Percentiles rank a stretch among this genome's conserved stretches.
phyloP scores from a whole-genome alignment of 1,284 basidiomycete genomes.

The Flammula alnicola region DNA sequence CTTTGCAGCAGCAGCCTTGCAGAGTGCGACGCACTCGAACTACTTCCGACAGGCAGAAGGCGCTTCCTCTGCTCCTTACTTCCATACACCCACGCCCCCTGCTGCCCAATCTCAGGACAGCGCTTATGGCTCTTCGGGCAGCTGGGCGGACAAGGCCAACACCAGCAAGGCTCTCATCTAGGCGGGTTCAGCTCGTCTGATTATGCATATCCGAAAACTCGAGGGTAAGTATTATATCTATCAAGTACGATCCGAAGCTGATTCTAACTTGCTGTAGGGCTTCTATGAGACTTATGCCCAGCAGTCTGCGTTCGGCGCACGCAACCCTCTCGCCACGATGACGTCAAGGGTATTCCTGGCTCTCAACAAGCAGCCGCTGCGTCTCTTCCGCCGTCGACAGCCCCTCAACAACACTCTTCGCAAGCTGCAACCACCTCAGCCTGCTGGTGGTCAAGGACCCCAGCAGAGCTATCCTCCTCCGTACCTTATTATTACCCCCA shows the following conservation, averaged over 20 bases:
- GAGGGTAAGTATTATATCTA: conserved; percentile 39
- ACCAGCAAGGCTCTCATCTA: conserved; percentile 59
- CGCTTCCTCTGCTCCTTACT: conserved; percentile 58
- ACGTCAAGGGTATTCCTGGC: conserved; percentile 67
- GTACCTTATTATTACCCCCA: conserved; percentile 71
- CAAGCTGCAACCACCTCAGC: conserved; percentile 50
- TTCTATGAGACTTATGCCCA: conserved; percentile 76
- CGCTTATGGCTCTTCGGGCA: conserved; percentile 72
- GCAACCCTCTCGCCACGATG: conserved; percentile 71
- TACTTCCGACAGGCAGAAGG: conserved; percentile 72
- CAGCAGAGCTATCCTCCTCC: conserved; percentile 63
- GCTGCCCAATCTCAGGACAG: conserved; percentile 66
- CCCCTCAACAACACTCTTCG: conserved; percentile 47
- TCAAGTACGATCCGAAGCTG: conserved; percentile 7
- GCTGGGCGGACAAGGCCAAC: conserved; percentile 47
- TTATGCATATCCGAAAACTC: conserved; percentile 68
- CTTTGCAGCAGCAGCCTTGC: conserved; percentile 48
- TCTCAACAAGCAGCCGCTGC: conserved; percentile 57
- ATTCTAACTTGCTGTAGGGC: conserved; percentile 45
- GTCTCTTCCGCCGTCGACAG: conserved; percentile 53
- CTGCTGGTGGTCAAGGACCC: conserved; percentile 59
- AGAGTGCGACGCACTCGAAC: conserved; percentile 44
- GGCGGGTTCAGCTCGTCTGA: conserved; percentile 62
- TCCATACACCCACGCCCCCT: conserved; percentile 76
- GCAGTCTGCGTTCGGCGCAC: conserved; percentile 60